Evolutionary conservation across 208 protist species (phyloP), one percentile per base, ranked within the genome.

Genomic region (Acanthamoeba divionensis): DNA sequence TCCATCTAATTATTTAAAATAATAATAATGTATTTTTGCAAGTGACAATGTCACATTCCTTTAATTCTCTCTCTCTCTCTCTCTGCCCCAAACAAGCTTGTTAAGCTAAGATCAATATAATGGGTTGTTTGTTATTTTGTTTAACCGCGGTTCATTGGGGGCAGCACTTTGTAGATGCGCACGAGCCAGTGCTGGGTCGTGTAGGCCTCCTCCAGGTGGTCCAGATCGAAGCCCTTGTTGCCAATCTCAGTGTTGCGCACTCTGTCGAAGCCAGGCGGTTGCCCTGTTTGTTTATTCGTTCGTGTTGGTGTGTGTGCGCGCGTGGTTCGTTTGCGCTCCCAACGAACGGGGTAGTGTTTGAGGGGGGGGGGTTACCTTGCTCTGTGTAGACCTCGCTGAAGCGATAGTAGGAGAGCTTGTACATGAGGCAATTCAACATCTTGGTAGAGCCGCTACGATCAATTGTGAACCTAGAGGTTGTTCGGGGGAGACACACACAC

Each of bases 91-190:
- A n/a, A n/a, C n/a, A n/a, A n/a, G n/a, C n/a, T n/a, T n/a, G n/a
- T n/a, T n/a, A n/a, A n/a, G n/a, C n/a, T n/a, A n/a, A n/a, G n/a
- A n/a, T n/a, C n/a, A n/a, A n/a, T n/a, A n/a, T n/a, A n/a, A n/a
- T n/a, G n/a, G n/a, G n/a, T n/a, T n/a, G n/a, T n/a, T n/a, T n/a
- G 52, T 60, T 60, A n/a, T n/a, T n/a, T 60, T 24, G 67, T 50
- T 63, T 63, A 85, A 63, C 75, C 75, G 75, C 95, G 79, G 91
- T 96, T 96, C 13, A 89, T 90, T 18, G 94, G 65, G 65, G 97
- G 95, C 90, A 96, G 95, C 31, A 99, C 98, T 91, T 97, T 97
- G 95, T 98, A 99, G 83, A 99, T 97, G 90, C 98, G 95, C 52
- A 99, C 97, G 33, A 99, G 94, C 92, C 98, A 98, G 93, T 99